A percentile compares a stretch with the other conserved stretches of the same genome.
These are phyloP conservation scores for Hamamelis virginiana DNA, from an alignment of 164 flowering plant genomes.

Conservation along the genomic window DNA sequence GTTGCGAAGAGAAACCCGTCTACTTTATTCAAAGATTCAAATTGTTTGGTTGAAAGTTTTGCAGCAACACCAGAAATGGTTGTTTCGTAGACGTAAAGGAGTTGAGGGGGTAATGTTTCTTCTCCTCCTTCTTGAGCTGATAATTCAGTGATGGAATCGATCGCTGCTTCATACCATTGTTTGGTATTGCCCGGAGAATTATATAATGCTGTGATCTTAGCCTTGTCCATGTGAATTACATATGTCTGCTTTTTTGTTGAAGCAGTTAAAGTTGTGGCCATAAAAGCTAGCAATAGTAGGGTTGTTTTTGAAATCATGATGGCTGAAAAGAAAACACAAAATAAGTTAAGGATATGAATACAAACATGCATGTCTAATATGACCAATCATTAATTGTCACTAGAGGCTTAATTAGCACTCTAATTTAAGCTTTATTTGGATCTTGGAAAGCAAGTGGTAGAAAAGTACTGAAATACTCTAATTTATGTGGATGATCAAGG, in stretches of 20 bases:
- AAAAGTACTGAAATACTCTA: no score
- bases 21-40: conserved; percentile 31
- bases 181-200: conserved; percentile 21
- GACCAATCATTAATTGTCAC: conserved; percentile 2
- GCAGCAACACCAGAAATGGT: conserved; percentile 67
- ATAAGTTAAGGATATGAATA: neutral
- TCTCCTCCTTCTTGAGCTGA: conserved; percentile 25
- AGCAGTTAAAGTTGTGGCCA: conserved; percentile 26
- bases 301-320: conserved; percentile 18
- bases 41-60: conserved; percentile 48
- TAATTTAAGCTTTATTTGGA: no score
- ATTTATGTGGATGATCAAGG: no score
- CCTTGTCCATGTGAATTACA: conserved; percentile 64
- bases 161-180: conserved; percentile 42
- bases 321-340: conserved; percentile 13
- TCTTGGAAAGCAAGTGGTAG: no score
- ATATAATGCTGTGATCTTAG: conserved; percentile 30
- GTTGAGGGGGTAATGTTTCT: conserved; percentile 31
- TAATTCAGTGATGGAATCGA: conserved; percentile 32
- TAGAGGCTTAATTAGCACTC: no score
- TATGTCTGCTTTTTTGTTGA: conserved; percentile 42
- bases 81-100: conserved; percentile 57
- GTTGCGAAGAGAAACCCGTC: conserved; percentile 58
- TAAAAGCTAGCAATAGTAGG: conserved; percentile 22
- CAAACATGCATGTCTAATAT: no score